Evolutionary conservation across 1,284 basidiomycete genomes (phyloP), one percentile per base, ranked within the genome.

Genomic region (Apiotrichum sp.): DNA sequence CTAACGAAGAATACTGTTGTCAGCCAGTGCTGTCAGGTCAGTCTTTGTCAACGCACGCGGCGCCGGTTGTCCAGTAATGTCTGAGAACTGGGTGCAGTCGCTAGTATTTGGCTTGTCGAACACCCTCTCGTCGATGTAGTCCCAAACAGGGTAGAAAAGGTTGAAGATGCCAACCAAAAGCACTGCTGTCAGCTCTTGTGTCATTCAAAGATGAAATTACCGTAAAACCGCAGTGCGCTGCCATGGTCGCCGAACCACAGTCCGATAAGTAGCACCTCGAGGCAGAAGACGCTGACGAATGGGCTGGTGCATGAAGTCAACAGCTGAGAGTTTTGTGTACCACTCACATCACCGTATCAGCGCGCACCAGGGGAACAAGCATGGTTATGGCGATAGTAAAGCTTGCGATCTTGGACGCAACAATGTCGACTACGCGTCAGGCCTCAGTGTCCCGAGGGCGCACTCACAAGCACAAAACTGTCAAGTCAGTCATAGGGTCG

Each of bases 171-270:
- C 59, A 42, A 62, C 29, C n/a, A 60, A 58, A 44, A 64, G 57
- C 3, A 65, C 62, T 61, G 49, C 6, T 4, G 38, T 55, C 5
- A 57, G 34, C 3, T 4, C 6, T 22, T 7, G 35, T 3, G 6
- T 13, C 13, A 50, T 67, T 39, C 42, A 71, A 69, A 70, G 53
- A 40, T 36, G 13, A 4, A 77, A 1, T n/a, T 11, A 41, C 40
- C 40, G 36, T 38, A 38, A 13, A 38, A 38, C 8, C 76, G 65
- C 34, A 76, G 56, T 1, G 71, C 72, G 62, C 68, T 75, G 16
- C 74, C 75, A 57, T 77, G 74, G 52, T 71, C 70, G 0, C 67
- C 72, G 52, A 76, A 77, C 75, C 75, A 77, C 4, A 77, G 47
- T 1, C 74, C 76, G 33, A 77, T 70, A 53, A 77, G 65, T 16